These are phyloP conservation scores for Talaromyces amestolkiae DNA, from an alignment of 2,329 filamentous ascomycete species.

Conservation along the genomic window DNA sequence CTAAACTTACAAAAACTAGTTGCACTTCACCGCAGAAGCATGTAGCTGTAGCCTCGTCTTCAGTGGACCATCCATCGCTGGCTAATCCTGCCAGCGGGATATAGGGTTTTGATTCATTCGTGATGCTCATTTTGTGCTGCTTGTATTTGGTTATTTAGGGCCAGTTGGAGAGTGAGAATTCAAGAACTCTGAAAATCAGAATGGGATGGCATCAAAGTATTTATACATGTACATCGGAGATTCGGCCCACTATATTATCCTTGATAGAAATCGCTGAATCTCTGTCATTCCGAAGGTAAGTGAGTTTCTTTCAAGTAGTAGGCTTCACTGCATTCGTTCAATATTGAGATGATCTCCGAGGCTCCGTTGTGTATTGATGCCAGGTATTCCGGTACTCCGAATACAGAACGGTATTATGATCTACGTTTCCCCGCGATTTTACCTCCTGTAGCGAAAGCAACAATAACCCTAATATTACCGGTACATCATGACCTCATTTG, in stretches of 20 bases:
- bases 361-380: neutral
- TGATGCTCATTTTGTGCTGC: neutral
- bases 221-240: neutral
- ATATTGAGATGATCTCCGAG: neutral
- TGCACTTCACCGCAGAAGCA: constrained; percentile 18
- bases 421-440: neutral
- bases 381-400: neutral
- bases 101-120: neutral
- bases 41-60: constrained; percentile 12
- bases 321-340: too few relatives aligned
- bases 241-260: too few relatives aligned
- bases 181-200: neutral
- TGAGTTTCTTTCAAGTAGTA: too few relatives aligned
- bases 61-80: neutral
- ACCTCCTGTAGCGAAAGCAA: neutral
- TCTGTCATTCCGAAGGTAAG: too few relatives aligned
- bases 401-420: neutral
- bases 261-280: too few relatives aligned
- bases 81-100: neutral
- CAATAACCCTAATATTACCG: neutral
- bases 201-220: neutral
- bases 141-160: neutral
- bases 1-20: constrained; percentile 8
- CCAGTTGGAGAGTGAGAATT: neutral
- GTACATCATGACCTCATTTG: neutral